A percentile compares a stretch with the other conserved stretches of the same genome.
phyloP scores from a whole-genome alignment of 768 basidiomycete species.

The Pleurotus salmoneostramineus region DNA sequence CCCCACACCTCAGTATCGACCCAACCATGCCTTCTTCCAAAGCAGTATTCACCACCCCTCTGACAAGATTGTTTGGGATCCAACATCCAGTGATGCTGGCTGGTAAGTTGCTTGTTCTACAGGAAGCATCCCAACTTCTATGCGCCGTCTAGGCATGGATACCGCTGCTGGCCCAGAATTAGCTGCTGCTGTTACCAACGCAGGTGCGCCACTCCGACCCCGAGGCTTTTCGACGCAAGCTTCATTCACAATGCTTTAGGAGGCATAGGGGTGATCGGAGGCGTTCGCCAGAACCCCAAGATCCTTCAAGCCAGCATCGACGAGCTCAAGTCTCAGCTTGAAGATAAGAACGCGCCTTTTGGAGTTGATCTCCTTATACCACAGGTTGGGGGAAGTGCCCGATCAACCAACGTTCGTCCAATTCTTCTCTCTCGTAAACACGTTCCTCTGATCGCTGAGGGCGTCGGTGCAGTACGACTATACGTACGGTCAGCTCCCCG shows the following conservation, averaged over 20 bases:
- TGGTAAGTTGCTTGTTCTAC: constrained; percentile 31
- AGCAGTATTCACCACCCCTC: constrained; percentile 64
- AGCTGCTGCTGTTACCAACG: constrained; percentile 86
- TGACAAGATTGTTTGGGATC: constrained; percentile 73
- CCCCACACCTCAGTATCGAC: too few species aligned
- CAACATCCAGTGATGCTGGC: constrained; percentile 85
- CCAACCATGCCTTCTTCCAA: constrained; percentile 57
- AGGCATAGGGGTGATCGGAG: constrained; percentile 86
- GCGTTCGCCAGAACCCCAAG: constrained; percentile 67
- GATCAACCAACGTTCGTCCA: constrained; percentile 67
- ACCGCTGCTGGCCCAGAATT: constrained; percentile 82
- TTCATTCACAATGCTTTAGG: constrained; percentile 26
- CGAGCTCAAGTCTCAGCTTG: constrained; percentile 70
- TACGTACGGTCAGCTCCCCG: constrained; percentile 73
- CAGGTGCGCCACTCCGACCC: constrained; percentile 37
- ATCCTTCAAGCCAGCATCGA: constrained; percentile 63
- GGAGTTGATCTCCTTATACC: constrained; percentile 84
- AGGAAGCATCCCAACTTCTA: not conserved
- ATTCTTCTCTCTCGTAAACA: not conserved
- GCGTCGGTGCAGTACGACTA: constrained; percentile 51
- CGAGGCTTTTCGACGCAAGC: not conserved
- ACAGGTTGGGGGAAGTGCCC: constrained; percentile 74
- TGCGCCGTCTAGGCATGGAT: constrained; percentile 55
- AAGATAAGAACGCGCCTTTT: constrained; percentile 71
- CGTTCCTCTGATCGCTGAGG: constrained; percentile 15